A percentile compares a stretch with the other conserved stretches of the same genome.
Evolutionary conservation across 306 rosid genomes (phyloP).

Genomic region (Calophaca sinica): DNA sequence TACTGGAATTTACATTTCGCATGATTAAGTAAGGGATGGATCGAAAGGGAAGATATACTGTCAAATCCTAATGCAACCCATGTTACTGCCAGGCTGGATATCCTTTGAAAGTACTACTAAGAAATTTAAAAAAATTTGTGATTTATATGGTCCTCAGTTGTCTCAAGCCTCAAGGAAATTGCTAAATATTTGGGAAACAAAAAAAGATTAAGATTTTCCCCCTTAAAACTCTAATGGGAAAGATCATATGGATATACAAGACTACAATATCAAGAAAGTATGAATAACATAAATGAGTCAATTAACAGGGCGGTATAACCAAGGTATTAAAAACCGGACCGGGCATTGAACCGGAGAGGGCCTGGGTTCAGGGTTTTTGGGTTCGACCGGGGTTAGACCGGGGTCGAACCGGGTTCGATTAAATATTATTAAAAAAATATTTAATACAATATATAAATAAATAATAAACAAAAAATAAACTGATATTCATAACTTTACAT

Average conservation of each 20-base stretch:
- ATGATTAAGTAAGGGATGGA: background rate
- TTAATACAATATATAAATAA: too few species aligned
- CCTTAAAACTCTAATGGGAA: background rate
- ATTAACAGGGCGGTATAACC: background rate
- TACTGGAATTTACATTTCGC: constrained; percentile 6
- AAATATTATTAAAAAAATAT: too few species aligned
- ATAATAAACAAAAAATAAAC: too few species aligned
- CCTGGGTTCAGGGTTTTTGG: too few species aligned
- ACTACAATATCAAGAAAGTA: constrained; percentile 21
- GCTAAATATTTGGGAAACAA: background rate
- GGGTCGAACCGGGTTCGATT: too few species aligned
- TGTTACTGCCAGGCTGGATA: background rate
- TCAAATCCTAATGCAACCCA: constrained; percentile 25
- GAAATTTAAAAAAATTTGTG: background rate
- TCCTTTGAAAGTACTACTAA: constrained; percentile 8
- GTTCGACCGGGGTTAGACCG: too few species aligned
- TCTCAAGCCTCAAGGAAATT: background rate
- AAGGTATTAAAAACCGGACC: too few species aligned
- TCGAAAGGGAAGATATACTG: background rate
- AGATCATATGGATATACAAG: background rate
- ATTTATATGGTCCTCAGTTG: background rate
- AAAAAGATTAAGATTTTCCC: background rate
- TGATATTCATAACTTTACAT: too few species aligned
- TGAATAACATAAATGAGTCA: background rate
- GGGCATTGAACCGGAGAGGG: too few species aligned